A percentile compares a stretch with the other conserved stretches of the same genome.
These are phyloP conservation scores for Dioszegia hungarica DNA, from an alignment of 768 basidiomycete genomes.

Conservation along the genomic window DNA sequence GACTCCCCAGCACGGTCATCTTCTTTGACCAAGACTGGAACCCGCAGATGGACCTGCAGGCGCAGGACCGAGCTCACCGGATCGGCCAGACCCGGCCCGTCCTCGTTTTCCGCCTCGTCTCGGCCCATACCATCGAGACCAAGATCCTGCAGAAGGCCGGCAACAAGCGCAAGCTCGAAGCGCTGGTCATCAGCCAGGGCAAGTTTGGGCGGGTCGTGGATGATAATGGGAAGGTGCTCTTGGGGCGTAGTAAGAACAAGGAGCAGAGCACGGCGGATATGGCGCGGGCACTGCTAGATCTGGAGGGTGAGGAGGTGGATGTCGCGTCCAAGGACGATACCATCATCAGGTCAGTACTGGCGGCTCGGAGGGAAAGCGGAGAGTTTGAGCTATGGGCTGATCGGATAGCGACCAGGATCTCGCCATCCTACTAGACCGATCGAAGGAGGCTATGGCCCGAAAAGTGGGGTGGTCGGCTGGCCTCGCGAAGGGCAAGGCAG, in stretches of 20 bases:
- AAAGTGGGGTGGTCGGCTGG: constrained; percentile 46
- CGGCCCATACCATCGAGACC: constrained; percentile 75
- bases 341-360: constrained; percentile 55
- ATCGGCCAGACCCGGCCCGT: constrained; percentile 92
- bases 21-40: constrained; percentile 72
- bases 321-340: constrained; percentile 70
- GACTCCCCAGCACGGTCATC: constrained; percentile 64
- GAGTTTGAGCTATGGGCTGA: constrained; percentile 2
- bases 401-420: constrained; percentile 66
- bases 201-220: constrained; percentile 73
- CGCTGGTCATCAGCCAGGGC: constrained; percentile 89
- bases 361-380: not conserved
- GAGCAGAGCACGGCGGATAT: constrained; percentile 70
- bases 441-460: constrained; percentile 42
- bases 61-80: constrained; percentile 89
- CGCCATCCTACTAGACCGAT: constrained; percentile 70
- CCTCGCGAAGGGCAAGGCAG: constrained; percentile 27
- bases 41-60: constrained; percentile 94
- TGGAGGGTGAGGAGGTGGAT: constrained; percentile 85
- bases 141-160: constrained; percentile 76
- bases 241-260: constrained; percentile 48
- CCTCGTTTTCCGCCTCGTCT: constrained; percentile 79
- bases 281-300: constrained; percentile 65
- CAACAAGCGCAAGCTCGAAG: constrained; percentile 72
- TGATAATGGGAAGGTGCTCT: constrained; percentile 51